A percentile compares a stretch with the other conserved stretches of the same genome.
phyloP scores from a whole-genome alignment of 352 stramenopile genomes.

The Globisporangium barbulae region DNA sequence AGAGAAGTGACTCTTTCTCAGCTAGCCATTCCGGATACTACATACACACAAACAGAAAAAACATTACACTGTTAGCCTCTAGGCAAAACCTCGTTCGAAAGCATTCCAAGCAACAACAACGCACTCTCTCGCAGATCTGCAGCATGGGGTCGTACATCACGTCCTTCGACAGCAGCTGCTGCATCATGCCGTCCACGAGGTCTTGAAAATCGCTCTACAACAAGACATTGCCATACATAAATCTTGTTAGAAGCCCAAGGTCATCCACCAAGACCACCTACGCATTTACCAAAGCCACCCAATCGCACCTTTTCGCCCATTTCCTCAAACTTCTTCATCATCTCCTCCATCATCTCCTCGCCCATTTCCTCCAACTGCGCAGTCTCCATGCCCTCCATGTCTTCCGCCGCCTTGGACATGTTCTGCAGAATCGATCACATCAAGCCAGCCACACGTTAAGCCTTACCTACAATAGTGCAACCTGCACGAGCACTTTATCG shows the following conservation, averaged over 20 bases:
- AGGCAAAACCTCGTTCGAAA: background rate
- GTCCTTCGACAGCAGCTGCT: slow-evolving; percentile 96
- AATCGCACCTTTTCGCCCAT: slow-evolving; percentile 89
- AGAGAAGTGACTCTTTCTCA: slow-evolving; percentile 88
- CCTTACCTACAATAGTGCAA: background rate
- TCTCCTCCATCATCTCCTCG: slow-evolving; percentile 95
- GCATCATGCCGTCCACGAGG: slow-evolving; percentile 97
- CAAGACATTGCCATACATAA: background rate
- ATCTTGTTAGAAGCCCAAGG: background rate
- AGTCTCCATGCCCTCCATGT: slow-evolving; percentile 82
- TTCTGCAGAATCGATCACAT: slow-evolving; percentile 34
- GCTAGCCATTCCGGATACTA: slow-evolving; percentile 97
- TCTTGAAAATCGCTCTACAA: slow-evolving; percentile 86
- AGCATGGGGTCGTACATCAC: slow-evolving; percentile 99
- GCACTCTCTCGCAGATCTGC: slow-evolving; percentile 88
- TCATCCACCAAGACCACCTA: background rate
- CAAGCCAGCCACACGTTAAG: background rate
- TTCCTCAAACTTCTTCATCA: slow-evolving; percentile 96
- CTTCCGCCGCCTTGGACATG: slow-evolving; percentile 85
- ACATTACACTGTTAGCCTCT: background rate
- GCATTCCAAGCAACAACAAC: background rate
- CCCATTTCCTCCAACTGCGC: slow-evolving; percentile 87
- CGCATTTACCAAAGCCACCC: background rate
- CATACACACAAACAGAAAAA: background rate
- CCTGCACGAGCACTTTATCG: background rate